Percentiles rank a stretch among this genome's conserved stretches.
Evolutionary conservation across 805 yeast species (phyloP).

Genomic region (Saturnispora kantuleensis): DNA sequence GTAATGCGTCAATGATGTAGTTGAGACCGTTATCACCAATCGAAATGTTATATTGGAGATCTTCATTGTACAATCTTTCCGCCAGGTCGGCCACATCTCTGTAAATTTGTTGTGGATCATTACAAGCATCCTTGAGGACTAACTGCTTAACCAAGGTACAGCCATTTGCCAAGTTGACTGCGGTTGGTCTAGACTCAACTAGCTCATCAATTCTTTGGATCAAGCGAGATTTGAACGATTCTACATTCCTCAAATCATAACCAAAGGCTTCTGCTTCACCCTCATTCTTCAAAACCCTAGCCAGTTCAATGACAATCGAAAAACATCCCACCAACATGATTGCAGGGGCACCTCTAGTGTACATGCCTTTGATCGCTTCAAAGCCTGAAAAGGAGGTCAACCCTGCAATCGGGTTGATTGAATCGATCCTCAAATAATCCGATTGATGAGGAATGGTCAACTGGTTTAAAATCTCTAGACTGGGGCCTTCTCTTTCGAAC

Average conservation of each 20-base stretch:
- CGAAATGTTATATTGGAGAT: conserved; percentile 61
- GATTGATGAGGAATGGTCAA: conserved; percentile 72
- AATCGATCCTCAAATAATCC: conserved; percentile 48
- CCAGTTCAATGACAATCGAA: conserved; percentile 67
- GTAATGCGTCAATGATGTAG: conserved; percentile 44
- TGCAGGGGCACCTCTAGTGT: conserved; percentile 97
- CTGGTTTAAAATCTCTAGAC: conserved; percentile 68
- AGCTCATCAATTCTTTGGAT: conserved; percentile 48
- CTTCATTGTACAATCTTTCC: conserved; percentile 57
- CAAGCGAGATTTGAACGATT: conserved; percentile 30
- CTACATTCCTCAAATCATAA: conserved; percentile 15
- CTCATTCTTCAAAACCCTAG: conserved; percentile 20
- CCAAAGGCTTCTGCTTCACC: conserved; percentile 18
- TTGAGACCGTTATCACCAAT: conserved; percentile 76
- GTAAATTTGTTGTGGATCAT: neutral
- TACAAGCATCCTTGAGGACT: conserved; percentile 13
- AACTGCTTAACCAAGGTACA: conserved; percentile 38
- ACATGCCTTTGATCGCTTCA: conserved; percentile 80
- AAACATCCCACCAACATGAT: conserved; percentile 91
- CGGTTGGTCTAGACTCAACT: conserved; percentile 83
- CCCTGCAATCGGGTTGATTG: conserved; percentile 44
- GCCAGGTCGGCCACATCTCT: neutral
- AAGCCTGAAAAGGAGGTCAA: conserved; percentile 52
- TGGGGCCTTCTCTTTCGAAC: conserved; percentile 37
- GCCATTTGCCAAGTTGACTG: conserved; percentile 83